Evolutionary conservation across 495 filamentous ascomycete species (phyloP), one percentile per base, ranked within the genome.

Genomic region (Aspergillus baeticus): DNA sequence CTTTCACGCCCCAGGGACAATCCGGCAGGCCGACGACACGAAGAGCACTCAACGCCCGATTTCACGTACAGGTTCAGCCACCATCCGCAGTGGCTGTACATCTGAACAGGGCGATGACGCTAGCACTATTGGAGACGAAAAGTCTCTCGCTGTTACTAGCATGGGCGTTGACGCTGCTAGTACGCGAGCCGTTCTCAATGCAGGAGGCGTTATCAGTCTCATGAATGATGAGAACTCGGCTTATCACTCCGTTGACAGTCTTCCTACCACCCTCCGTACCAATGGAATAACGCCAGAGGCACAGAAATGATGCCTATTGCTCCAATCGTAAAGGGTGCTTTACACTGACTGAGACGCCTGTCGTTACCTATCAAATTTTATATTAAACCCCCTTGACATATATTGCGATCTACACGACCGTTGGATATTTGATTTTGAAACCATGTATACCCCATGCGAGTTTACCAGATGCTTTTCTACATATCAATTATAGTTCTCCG

Each of bases 111-210:
- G 57, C 4, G 68, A 69, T 11, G 68, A 73, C 26, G 47, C 50
- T 1, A 73, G 71, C 51, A 73, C 67, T 3, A 39, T 72, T 31
- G 69, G 67, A 2, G 73, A 70, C 43, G 68, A 69, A 18, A 64
- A 56, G 43, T 65, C 61, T 0, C 49, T 69, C n/a, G 60, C 64
- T 2, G 46, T 63, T 18, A 62, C 59, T 7, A 58, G 51, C 11
- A 51, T 46, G 1, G 59, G 63, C 1, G 33, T 62, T 7, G 73
- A 76, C 51, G 66, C 56, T 2, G 73, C 66, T 7, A 77, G 75
- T 51, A 77, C 68, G 7, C 69, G 68, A 1, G 72, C 75, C 20
- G 65, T 77, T 0, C 44, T 70, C 0, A 55, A 68, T 29, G 69
- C 70, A 0, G 61, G 39, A 10, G 73, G 75, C 13, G 63, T 76